Evolutionary conservation across 805 yeast genomes (phyloP), one percentile per base, ranked within the genome.

Genomic region (Lipomyces sp.): DNA sequence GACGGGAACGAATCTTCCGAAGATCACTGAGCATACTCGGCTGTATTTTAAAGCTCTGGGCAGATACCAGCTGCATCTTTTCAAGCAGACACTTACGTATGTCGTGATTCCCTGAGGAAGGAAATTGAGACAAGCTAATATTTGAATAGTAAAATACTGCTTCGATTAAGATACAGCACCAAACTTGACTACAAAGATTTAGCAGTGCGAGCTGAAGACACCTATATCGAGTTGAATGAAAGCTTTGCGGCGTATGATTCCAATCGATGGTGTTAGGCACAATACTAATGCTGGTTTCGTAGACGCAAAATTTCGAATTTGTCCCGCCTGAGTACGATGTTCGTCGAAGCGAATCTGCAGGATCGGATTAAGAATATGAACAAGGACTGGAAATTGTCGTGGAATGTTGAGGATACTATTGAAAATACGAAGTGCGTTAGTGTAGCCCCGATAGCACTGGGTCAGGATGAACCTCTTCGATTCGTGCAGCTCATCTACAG

Each of bases 361-460:
- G 59, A 60, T 24, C 66, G 71, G 11, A 48, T 66, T n/a, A 51
- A 62, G 48, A 67, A 63, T 32, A 62, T 66, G 69, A 70, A 68
- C 53, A 57, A 48, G 39, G 51, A 64, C 48, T 65, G 66, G 66
- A 55, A 42, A 30, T 45, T 62, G 15, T 37, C 35, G 6, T 68
- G 71, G 71, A 29, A 51, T 4, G 42, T 68, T 37, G 64, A 42
- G 7, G 56, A 63, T 29, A 55, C 42, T n/a, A 15, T 68, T 5
- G 62, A 58, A 32, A 39, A 42, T 32, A 55, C 69, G 4, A 62
- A 55, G 35, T 55, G 67, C 32, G 51, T 68, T 7, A 56, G 50
- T 34, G 24, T 62, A 5, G 50, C 69, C 15, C 69, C 70, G 4
- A 24, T 67, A 4, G 63, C 63, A 33, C 29, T 67, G 55, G 62